Evolutionary conservation across 768 basidiomycete species (phyloP).

Genomic region (Phaffia australis): DNA sequence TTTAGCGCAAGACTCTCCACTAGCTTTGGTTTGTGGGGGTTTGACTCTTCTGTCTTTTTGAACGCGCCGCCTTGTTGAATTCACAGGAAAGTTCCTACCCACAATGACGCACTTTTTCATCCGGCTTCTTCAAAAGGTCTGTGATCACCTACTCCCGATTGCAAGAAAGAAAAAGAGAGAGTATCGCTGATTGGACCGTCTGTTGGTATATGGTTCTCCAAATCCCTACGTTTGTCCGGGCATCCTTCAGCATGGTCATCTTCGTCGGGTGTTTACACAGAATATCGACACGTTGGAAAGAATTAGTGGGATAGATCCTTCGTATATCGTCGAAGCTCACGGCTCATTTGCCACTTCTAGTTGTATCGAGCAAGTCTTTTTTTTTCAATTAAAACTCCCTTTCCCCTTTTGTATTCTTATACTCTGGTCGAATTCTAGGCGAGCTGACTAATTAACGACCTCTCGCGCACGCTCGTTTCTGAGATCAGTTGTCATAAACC

Average conservation of each 20-base stretch:
- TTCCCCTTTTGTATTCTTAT: neutral
- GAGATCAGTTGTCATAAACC: conserved; percentile 46
- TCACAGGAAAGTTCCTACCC: conserved; percentile 50
- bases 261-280: conserved; percentile 45
- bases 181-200: conserved; percentile 77
- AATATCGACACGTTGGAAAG: conserved; percentile 53
- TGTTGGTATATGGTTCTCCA: conserved; percentile 40
- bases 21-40: neutral
- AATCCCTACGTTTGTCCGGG: neutral
- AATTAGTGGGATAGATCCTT: conserved; percentile 60
- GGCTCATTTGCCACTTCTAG: conserved; percentile 82
- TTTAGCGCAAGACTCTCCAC: neutral
- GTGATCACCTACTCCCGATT: conserved; percentile 19
- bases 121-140: conserved; percentile 50
- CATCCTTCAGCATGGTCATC: conserved; percentile 44
- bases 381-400: neutral
- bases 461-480: no score
- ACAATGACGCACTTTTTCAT: conserved; percentile 86
- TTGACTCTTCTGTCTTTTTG: no score
- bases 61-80: neutral
- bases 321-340: conserved; percentile 83
- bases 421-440: no score
- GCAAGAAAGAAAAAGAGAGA: conserved; percentile 67
- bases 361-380: conserved; percentile 46
- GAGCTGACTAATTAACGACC: no score